Conservation (phyloP, 768 basidiomycete species). For the Tubosaeta sp. region DNA sequence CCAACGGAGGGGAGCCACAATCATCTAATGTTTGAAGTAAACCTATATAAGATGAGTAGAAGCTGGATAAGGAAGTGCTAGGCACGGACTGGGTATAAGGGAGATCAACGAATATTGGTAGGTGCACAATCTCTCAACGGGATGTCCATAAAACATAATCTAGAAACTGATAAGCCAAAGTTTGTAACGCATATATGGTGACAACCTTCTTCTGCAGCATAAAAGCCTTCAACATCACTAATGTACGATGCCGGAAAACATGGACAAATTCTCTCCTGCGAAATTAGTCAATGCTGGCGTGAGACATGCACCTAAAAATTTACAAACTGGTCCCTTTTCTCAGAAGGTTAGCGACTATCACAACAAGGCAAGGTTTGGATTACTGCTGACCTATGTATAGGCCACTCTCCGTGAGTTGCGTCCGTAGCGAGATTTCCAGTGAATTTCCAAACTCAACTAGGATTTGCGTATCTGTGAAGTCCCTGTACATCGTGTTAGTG, state of each 20-base stretch:
- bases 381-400: conserved; percentile 85
- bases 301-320: conserved; percentile 16
- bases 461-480: conserved; percentile 84
- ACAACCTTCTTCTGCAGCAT: conserved; percentile 89
- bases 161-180: conserved; percentile 29
- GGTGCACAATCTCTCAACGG: conserved; percentile 93
- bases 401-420: conserved; percentile 86
- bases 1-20: conserved; percentile 82
- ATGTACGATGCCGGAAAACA: conserved; percentile 86
- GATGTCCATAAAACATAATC: conserved; percentile 97
- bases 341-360: conserved; percentile 7
- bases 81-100: conserved; percentile 68
- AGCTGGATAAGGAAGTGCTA: neutral
- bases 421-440: conserved; percentile 68
- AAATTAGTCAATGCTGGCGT: conserved; percentile 1
- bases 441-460: conserved; percentile 83
- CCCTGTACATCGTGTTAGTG: conserved; percentile 37
- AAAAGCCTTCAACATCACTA: conserved; percentile 91
- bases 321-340: conserved; percentile 67
- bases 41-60: conserved; percentile 39
- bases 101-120: conserved; percentile 98
- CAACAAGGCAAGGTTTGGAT: neutral
- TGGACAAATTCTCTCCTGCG: conserved; percentile 86
- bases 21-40: conserved; percentile 88
- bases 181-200: neutral